Conservation (phyloP, 768 basidiomycete species). For the Roridomyces roridus region DNA sequence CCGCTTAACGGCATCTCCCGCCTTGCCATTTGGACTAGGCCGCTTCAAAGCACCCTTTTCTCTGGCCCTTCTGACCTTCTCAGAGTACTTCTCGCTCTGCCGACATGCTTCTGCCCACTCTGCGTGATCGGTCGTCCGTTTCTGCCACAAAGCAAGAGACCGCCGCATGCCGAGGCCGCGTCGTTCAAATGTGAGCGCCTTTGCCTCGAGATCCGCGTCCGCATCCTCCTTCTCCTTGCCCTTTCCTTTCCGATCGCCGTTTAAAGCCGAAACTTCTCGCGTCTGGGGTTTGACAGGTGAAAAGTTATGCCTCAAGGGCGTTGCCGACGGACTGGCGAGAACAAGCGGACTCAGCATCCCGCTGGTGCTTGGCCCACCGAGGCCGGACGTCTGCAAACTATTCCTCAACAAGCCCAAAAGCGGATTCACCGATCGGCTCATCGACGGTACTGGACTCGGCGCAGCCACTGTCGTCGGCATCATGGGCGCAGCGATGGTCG, state of each 20-base stretch:
- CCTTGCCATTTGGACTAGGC: constrained; percentile 14
- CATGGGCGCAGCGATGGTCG: constrained; percentile 31
- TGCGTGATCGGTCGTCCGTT: constrained; percentile 48
- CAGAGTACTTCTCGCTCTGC: constrained; percentile 66
- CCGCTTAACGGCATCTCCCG: constrained; percentile 14
- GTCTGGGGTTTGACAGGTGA: constrained; percentile 16
- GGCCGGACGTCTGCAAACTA: constrained; percentile 29
- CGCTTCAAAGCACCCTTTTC: constrained; percentile 17
- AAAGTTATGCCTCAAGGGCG: constrained; percentile 16
- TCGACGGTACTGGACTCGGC: constrained; percentile 22
- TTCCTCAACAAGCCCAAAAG: constrained; percentile 40
- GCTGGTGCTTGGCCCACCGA: constrained; percentile 24
- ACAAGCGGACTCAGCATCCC: constrained; percentile 53
- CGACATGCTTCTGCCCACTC: constrained; percentile 69
- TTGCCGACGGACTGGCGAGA: constrained; percentile 36
- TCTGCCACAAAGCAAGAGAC: constrained; percentile 53
- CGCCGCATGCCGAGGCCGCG: constrained; percentile 46
- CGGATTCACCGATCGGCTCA: constrained; percentile 30
- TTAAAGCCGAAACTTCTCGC: background rate
- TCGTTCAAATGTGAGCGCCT: constrained; percentile 49
- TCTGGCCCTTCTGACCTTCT: constrained; percentile 44
- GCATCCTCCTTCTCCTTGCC: constrained; percentile 38
- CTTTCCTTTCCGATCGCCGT: constrained; percentile 28
- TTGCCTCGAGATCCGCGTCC: constrained; percentile 41
- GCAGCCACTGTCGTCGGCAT: background rate